Evolutionary conservation across 345 rosid species (phyloP).

Genomic region (Adansonia digitata): DNA sequence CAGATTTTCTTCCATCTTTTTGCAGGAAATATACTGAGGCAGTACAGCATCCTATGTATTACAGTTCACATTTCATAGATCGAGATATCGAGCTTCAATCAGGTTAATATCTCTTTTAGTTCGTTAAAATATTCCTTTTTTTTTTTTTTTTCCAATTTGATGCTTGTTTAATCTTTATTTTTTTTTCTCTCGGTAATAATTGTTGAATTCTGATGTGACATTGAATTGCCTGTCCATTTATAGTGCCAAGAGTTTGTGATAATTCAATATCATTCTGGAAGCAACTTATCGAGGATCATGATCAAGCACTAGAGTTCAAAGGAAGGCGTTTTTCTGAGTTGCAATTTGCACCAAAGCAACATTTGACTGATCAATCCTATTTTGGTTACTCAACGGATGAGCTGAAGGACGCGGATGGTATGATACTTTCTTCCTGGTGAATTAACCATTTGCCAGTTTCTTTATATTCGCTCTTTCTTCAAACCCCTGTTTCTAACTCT

Average conservation of each 20-base stretch:
- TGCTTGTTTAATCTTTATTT: background rate
- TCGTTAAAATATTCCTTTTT: too few species aligned
- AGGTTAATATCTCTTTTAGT: slow-evolving; percentile 26
- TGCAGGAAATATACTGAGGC: slow-evolving; percentile 56
- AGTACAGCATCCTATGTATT: slow-evolving; percentile 38
- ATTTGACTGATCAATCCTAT: slow-evolving; percentile 30
- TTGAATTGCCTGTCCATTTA: background rate
- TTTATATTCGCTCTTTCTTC: background rate
- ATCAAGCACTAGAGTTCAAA: slow-evolving; percentile 45
- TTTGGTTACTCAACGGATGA: slow-evolving; percentile 50
- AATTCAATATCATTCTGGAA: slow-evolving; percentile 44
- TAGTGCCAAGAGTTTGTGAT: slow-evolving; percentile 45
- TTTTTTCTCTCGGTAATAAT: background rate
- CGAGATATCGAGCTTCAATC: slow-evolving; percentile 61
- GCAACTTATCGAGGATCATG: slow-evolving; percentile 45
- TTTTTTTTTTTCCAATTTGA: too few species aligned
- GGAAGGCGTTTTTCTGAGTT: slow-evolving; percentile 36
- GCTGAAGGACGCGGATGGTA: slow-evolving; percentile 54
- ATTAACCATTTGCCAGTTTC: too few species aligned
- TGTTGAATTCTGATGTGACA: background rate
- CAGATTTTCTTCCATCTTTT: background rate
- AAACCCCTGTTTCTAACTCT: background rate
- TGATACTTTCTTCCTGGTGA: too few species aligned
- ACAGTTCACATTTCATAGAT: slow-evolving; percentile 40
- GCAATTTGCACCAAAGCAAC: slow-evolving; percentile 34